Evolutionary conservation across 805 yeast species (phyloP).

Genomic region (Saccharomycopsis fermentans): DNA sequence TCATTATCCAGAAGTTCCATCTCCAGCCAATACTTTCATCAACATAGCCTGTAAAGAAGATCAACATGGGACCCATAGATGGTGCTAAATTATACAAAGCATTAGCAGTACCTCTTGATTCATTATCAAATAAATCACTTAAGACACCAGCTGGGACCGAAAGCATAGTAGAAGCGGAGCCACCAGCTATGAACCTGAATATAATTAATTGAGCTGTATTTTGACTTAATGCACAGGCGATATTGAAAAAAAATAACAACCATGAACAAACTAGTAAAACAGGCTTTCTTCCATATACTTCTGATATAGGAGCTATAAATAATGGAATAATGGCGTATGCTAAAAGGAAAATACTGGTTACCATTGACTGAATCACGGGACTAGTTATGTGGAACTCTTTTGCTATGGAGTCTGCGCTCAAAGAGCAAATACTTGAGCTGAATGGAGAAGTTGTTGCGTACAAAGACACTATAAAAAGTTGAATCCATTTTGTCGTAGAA

Average conservation of each 20-base stretch:
- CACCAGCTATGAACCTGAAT: slow-evolving; percentile 53
- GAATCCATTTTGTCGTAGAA: slow-evolving; percentile 29
- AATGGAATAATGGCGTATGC: slow-evolving; percentile 65
- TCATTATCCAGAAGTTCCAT: slow-evolving; percentile 52
- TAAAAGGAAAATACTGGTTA: slow-evolving; percentile 55
- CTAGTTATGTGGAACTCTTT: slow-evolving; percentile 33
- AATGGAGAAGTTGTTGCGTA: slow-evolving; percentile 53
- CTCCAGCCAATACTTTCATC: slow-evolving; percentile 45
- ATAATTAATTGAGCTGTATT: slow-evolving; percentile 47
- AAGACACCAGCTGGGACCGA: slow-evolving; percentile 62
- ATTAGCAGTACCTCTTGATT: slow-evolving; percentile 44
- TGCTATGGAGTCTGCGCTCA: slow-evolving; percentile 44
- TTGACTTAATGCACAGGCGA: slow-evolving; percentile 54
- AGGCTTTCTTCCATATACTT: slow-evolving; percentile 49
- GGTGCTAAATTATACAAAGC: slow-evolving; percentile 52
- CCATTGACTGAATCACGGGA: slow-evolving; percentile 37
- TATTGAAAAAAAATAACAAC: slow-evolving; percentile 37
- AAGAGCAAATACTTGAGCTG: slow-evolving; percentile 53
- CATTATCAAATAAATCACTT: slow-evolving; percentile 47
- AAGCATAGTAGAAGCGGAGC: slow-evolving; percentile 58
- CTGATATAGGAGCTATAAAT: slow-evolving; percentile 57
- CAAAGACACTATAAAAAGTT: slow-evolving; percentile 38
- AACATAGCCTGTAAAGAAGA: slow-evolving; percentile 39
- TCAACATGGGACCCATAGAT: slow-evolving; percentile 43
- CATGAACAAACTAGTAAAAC: slow-evolving; percentile 45